Evolutionary conservation across 2,329 filamentous ascomycete species (phyloP).

Genomic region (Sporothrix brunneoviolacea): DNA sequence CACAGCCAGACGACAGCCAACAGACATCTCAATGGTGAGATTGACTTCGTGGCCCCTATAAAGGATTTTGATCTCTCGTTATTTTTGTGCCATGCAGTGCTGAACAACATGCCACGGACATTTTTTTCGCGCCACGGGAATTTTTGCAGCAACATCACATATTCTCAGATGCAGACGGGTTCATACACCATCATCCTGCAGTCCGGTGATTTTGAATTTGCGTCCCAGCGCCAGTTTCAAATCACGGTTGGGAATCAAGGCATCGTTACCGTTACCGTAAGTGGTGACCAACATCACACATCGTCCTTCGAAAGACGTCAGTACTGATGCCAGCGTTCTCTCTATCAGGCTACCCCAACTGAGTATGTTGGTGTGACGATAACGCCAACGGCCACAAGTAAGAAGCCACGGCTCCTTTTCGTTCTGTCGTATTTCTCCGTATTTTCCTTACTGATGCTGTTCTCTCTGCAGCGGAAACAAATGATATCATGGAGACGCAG

Average conservation of each 20-base stretch:
- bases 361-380: conserved; percentile 20
- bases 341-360: no score
- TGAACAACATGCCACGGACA: no score
- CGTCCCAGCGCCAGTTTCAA: conserved; percentile 19
- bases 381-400: conserved; percentile 14
- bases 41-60: no score
- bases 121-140: no score
- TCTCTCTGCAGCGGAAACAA: background rate
- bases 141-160: conserved; percentile 3
- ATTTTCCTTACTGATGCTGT: no score
- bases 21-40: conserved; percentile 12
- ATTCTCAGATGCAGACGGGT: conserved; percentile 8
- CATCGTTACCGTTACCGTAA: conserved; percentile 16
- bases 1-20: conserved; percentile 12
- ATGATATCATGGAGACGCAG: conserved; percentile 8
- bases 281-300: no score
- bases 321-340: no score
- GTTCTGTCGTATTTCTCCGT: no score
- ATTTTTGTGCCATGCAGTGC: no score
- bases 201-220: conserved; percentile 20
- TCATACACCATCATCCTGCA: conserved; percentile 22
- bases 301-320: no score
- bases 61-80: no score
- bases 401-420: no score
- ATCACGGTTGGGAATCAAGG: conserved; percentile 18